Percentiles rank a stretch among this genome's conserved stretches.
phyloP scores from a whole-genome alignment of 2,329 filamentous ascomycete species.

The Sclerotinia subarctica region DNA sequence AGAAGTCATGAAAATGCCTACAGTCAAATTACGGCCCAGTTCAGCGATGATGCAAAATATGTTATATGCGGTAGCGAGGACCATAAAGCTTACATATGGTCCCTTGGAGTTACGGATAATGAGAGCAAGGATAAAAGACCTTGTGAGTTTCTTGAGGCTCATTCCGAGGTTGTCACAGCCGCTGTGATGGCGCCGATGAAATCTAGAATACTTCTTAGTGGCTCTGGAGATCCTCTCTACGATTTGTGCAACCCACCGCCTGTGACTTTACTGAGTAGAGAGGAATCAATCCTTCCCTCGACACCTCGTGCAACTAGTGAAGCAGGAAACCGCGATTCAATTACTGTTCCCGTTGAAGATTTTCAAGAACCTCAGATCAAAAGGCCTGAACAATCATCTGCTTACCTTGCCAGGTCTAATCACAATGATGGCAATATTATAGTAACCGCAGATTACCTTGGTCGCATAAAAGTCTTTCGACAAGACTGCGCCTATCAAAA shows the following conservation, averaged over 20 bases:
- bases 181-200: constrained; percentile 78
- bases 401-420: constrained; percentile 70
- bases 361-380: constrained; percentile 38
- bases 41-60: constrained; percentile 82
- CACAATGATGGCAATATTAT: constrained; percentile 87
- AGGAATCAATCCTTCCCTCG: constrained; percentile 57
- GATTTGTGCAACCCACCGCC: constrained; percentile 95
- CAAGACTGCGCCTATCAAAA: constrained; percentile 80
- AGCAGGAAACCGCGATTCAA: constrained; percentile 33
- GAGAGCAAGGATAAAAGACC: constrained; percentile 69
- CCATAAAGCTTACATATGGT: constrained; percentile 87
- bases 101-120: constrained; percentile 54
- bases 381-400: constrained; percentile 65
- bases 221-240: constrained; percentile 85
- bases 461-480: constrained; percentile 88
- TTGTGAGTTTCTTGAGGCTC: constrained; percentile 86
- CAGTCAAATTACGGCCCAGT: constrained; percentile 85
- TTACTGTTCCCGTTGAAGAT: constrained; percentile 17
- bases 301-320: constrained; percentile 33
- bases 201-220: constrained; percentile 72
- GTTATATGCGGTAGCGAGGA: constrained; percentile 94
- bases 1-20: constrained; percentile 86
- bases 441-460: constrained; percentile 83
- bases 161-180: constrained; percentile 84
- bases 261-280: constrained; percentile 72